phyloP scores from a whole-genome alignment of 2,329 filamentous ascomycete species.

The Pseudogymnoascus sp. region DNA sequence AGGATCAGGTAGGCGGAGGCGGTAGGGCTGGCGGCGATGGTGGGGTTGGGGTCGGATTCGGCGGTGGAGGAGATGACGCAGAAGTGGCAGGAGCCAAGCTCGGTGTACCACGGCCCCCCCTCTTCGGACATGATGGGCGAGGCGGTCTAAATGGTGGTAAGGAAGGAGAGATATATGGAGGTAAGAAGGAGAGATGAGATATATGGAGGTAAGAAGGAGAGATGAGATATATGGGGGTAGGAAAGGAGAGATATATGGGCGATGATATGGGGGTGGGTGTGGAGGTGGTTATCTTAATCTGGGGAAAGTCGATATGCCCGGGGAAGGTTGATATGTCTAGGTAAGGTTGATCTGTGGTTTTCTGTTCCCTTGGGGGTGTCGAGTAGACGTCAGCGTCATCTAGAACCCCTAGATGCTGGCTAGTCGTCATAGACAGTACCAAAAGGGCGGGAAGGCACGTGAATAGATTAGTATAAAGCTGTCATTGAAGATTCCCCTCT shows the following conservation, averaged over 20 bases:
- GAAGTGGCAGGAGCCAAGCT: conserved; percentile 44
- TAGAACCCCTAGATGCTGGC: background rate
- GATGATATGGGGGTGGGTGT: background rate
- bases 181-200: no score
- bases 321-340: no score
- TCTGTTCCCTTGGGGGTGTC: background rate
- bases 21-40: conserved; percentile 29
- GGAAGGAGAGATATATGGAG: no score
- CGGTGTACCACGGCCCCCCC: conserved; percentile 18
- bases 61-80: conserved; percentile 48
- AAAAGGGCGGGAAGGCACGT: background rate
- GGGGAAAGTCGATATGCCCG: background rate
- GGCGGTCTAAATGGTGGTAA: background rate
- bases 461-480: background rate
- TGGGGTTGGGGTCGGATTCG: conserved; percentile 35
- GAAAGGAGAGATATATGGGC: no score
- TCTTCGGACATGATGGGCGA: background rate
- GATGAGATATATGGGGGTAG: background rate
- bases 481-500: background rate
- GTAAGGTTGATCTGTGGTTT: no score
- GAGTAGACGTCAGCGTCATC: background rate
- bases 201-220: background rate
- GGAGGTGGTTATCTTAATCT: background rate
- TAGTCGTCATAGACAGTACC: background rate
- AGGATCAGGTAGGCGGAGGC: conserved; percentile 58